phyloP scores from a whole-genome alignment of 2,329 filamentous ascomycete genomes.

The Epichloe elymi region DNA sequence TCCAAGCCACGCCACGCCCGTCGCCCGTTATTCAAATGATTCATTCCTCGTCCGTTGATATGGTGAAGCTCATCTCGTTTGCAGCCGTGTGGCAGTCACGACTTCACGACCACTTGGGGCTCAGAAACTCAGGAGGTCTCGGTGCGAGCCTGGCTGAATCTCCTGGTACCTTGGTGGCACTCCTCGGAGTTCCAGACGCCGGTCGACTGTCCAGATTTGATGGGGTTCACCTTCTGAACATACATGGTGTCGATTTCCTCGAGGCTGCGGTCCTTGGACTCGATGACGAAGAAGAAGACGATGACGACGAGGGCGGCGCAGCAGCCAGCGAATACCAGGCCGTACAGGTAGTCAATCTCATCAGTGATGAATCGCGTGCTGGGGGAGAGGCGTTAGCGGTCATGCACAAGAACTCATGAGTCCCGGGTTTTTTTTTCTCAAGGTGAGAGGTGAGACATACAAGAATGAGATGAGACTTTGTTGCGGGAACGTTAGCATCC shows the following conservation, averaged over 20 bases:
- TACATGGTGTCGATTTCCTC: conserved; percentile 76
- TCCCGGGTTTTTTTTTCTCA: too few species aligned
- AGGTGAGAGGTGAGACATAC: conserved; percentile 15
- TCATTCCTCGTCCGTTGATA: too few species aligned
- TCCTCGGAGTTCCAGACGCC: conserved; percentile 12
- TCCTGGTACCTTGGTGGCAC: conserved; percentile 2
- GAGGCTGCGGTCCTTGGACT: conserved; percentile 56
- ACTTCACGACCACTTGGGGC: not conserved
- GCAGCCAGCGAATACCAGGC: conserved; percentile 58
- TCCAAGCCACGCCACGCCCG: too few species aligned
- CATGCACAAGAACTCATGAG: not conserved
- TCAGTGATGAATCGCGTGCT: conserved; percentile 60
- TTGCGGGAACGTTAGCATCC: not conserved
- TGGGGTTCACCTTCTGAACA: conserved; percentile 35
- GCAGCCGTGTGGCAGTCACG: not conserved
- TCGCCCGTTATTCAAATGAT: too few species aligned
- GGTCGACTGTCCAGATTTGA: conserved; percentile 21
- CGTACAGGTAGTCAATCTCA: conserved; percentile 55
- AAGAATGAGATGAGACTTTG: conserved; percentile 32
- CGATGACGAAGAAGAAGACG: conserved; percentile 65
- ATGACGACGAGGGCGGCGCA: conserved; percentile 48
- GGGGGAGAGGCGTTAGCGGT: conserved; percentile 11
- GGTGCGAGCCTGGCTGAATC: conserved; percentile 1
- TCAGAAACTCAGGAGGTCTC: not conserved
- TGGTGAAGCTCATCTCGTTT: not conserved